Evolutionary conservation across 1,139 yeast genomes (phyloP).

Genomic region (Nadsonia starkeyi-henricii): DNA sequence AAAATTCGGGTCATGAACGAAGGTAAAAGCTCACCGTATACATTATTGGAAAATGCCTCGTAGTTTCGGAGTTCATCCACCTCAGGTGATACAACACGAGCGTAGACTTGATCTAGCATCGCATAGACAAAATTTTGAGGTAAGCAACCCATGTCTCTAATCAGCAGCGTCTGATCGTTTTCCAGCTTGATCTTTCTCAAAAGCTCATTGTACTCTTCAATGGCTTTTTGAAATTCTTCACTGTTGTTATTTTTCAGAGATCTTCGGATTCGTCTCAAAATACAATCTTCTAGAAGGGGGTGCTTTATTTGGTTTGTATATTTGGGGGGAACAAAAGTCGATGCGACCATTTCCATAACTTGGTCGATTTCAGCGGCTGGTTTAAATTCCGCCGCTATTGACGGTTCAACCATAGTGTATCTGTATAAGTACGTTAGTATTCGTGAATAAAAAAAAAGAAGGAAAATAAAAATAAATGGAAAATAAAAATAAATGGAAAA

Average conservation of each 20-base stretch:
- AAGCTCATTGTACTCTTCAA: constrained; percentile 30
- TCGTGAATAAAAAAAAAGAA: background rate
- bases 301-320: constrained; percentile 29
- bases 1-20: constrained; percentile 57
- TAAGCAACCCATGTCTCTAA: constrained; percentile 27
- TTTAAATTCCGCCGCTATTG: constrained; percentile 37
- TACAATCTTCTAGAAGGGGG: constrained; percentile 28
- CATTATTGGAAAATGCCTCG: constrained; percentile 80
- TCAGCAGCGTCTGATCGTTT: constrained; percentile 25
- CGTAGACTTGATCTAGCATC: constrained; percentile 54
- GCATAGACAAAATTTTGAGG: constrained; percentile 55
- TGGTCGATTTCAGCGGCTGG: constrained; percentile 63
- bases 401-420: constrained; percentile 14
- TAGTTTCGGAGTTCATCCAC: constrained; percentile 52
- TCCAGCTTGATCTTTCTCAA: constrained; percentile 24
- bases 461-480: background rate
- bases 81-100: constrained; percentile 67
- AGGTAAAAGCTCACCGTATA: constrained; percentile 84
- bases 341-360: constrained; percentile 36
- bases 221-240: constrained; percentile 21
- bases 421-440: background rate
- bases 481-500: too few species aligned
- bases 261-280: constrained; percentile 32
- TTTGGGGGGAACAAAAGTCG: constrained; percentile 31
- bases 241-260: constrained; percentile 29